Conservation (phyloP, 1,284 basidiomycete genomes). For the Pisolithus thermaeus region DNA sequence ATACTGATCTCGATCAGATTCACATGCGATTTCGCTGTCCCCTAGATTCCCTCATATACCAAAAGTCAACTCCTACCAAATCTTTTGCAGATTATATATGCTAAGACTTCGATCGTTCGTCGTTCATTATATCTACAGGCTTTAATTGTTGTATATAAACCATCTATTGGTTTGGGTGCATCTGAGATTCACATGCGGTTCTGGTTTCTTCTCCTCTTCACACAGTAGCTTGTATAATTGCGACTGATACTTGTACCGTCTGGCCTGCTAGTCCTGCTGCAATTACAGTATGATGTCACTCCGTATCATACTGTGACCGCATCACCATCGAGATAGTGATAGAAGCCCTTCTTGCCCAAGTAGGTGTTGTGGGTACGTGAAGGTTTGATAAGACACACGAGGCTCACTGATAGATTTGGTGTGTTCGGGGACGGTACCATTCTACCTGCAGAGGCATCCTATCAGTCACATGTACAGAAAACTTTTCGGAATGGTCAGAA, state of each 20-base stretch:
- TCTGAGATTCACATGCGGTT: background rate
- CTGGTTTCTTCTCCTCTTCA: constrained; percentile 10
- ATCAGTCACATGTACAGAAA: too few species aligned
- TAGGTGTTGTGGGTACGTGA: constrained; percentile 3
- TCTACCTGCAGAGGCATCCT: too few species aligned
- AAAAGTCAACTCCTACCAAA: constrained; percentile 30
- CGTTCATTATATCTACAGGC: constrained; percentile 34
- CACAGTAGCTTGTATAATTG: constrained; percentile 11
- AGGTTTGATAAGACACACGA: constrained; percentile 29
- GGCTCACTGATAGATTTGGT: constrained; percentile 3
- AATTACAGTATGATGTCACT: background rate
- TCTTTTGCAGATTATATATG: constrained; percentile 29
- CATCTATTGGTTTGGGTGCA: constrained; percentile 21
- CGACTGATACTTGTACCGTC: background rate
- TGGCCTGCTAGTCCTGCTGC: background rate
- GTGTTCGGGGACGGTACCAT: background rate
- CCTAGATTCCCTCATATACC: constrained; percentile 30
- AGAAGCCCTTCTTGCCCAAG: background rate
- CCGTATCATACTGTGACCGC: background rate
- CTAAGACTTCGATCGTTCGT: constrained; percentile 35
- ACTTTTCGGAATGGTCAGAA: too few species aligned
- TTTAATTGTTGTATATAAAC: constrained; percentile 35
- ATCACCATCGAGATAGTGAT: background rate
- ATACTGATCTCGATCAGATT: constrained; percentile 42
- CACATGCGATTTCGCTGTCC: constrained; percentile 26